Evolutionary conservation across 768 basidiomycete genomes (phyloP).

Genomic region (Tulasnella calospora): DNA sequence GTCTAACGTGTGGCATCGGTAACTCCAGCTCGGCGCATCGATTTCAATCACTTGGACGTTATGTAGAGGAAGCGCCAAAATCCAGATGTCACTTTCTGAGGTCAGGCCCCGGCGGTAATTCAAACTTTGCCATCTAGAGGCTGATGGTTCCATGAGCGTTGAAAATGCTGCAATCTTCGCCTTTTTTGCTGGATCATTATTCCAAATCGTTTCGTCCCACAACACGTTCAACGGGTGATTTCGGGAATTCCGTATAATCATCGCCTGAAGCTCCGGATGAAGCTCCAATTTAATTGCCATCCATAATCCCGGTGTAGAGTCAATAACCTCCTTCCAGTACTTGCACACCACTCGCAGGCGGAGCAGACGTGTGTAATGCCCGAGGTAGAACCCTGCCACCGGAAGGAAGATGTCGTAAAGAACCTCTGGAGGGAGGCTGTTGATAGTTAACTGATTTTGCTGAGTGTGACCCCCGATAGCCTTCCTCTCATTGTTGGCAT

Average conservation of each 20-base stretch:
- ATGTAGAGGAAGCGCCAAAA: background rate
- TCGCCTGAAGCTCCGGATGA: background rate
- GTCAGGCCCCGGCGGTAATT: background rate
- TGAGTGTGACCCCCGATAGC: background rate
- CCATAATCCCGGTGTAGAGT: background rate
- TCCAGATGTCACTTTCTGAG: background rate
- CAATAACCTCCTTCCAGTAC: background rate
- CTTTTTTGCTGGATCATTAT: background rate
- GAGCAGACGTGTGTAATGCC: background rate
- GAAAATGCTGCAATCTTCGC: background rate
- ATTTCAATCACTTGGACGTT: background rate
- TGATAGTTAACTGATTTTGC: background rate
- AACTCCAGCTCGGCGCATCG: background rate
- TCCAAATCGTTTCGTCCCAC: background rate
- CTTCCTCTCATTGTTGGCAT: background rate
- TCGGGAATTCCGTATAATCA: background rate
- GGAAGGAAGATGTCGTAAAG: background rate
- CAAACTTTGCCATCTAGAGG: background rate
- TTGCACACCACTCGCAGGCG: background rate
- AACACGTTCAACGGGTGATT: background rate
- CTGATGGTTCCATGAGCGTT: background rate
- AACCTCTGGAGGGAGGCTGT: background rate
- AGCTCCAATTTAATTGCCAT: background rate
- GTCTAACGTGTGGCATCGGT: background rate
- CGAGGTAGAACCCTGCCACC: background rate